Evolutionary conservation across 768 basidiomycete species (phyloP).

Genomic region (Suillus fuscotomentosus): DNA sequence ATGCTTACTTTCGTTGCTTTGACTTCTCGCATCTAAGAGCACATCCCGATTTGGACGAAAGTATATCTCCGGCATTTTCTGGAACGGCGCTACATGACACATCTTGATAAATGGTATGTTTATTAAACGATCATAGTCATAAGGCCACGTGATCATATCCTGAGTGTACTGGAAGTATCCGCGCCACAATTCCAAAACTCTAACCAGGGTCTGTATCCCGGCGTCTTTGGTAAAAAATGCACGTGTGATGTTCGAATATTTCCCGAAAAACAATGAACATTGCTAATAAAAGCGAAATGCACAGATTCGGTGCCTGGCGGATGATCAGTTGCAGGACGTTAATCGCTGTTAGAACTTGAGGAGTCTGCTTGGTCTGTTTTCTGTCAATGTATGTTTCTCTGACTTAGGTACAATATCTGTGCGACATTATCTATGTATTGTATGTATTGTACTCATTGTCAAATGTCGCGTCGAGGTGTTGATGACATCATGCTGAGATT

Average conservation of each 20-base stretch:
- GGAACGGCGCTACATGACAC: no score
- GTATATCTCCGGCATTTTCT: no score
- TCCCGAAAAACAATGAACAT: slow-evolving; percentile 16
- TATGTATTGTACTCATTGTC: no score
- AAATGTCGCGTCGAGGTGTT: neutral
- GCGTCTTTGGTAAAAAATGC: slow-evolving; percentile 43
- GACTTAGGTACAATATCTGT: no score
- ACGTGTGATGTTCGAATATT: slow-evolving; percentile 43
- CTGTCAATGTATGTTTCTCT: slow-evolving; percentile 16
- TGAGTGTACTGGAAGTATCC: slow-evolving; percentile 50
- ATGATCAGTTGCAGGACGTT: slow-evolving; percentile 51
- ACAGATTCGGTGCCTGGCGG: slow-evolving; percentile 47
- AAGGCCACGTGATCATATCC: neutral
- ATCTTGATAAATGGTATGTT: no score
- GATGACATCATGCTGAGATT: neutral
- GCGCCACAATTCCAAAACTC: slow-evolving; percentile 42
- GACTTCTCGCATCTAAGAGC: no score
- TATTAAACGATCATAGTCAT: no score
- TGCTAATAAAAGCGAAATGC: slow-evolving; percentile 12
- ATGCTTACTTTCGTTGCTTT: no score
- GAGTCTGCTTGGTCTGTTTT: slow-evolving; percentile 20
- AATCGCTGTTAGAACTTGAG: slow-evolving; percentile 34
- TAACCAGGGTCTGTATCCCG: slow-evolving; percentile 23
- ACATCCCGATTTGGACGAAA: no score
- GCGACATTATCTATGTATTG: no score